Evolutionary conservation across 1,284 basidiomycete genomes (phyloP).

Genomic region (Ceratobasidium sp.): DNA sequence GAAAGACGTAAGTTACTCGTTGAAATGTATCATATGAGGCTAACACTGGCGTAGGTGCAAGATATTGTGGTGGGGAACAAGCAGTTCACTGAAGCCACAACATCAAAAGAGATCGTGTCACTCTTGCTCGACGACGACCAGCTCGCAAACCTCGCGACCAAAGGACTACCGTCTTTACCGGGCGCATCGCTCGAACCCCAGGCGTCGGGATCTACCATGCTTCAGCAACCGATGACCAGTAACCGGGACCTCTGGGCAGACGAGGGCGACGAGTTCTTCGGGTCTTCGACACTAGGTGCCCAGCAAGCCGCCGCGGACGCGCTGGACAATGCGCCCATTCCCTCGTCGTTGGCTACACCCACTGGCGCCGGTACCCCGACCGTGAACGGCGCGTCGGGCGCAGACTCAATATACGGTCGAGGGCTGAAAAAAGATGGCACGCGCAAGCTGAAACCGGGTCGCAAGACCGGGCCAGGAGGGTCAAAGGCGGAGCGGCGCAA

Average conservation of each 20-base stretch:
- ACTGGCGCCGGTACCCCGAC: constrained; percentile 8
- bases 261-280: constrained; percentile 86
- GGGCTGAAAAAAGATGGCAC: constrained; percentile 43
- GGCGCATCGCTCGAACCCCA: constrained; percentile 58
- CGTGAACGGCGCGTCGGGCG: background rate
- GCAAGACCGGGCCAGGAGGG: constrained; percentile 36
- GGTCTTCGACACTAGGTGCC: constrained; percentile 54
- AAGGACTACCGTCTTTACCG: constrained; percentile 56
- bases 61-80: constrained; percentile 99
- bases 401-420: constrained; percentile 28
- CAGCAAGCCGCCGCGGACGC: constrained; percentile 39
- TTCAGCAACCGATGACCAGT: constrained; percentile 55
- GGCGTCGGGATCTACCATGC: constrained; percentile 53
- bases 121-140: constrained; percentile 96
- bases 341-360: constrained; percentile 10
- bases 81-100: constrained; percentile 90
- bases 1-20: constrained; percentile 80
- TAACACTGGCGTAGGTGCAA: constrained; percentile 77
- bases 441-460: constrained; percentile 34
- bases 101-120: constrained; percentile 97
- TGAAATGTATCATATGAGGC: constrained; percentile 15
- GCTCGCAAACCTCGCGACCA: constrained; percentile 64
- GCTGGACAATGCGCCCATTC: constrained; percentile 27
- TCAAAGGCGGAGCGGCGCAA: constrained; percentile 43
- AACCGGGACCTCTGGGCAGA: constrained; percentile 82